These are phyloP conservation scores for Rhizopogon salebrosus DNA, from an alignment of 768 basidiomycete species.

Conservation along the genomic window DNA sequence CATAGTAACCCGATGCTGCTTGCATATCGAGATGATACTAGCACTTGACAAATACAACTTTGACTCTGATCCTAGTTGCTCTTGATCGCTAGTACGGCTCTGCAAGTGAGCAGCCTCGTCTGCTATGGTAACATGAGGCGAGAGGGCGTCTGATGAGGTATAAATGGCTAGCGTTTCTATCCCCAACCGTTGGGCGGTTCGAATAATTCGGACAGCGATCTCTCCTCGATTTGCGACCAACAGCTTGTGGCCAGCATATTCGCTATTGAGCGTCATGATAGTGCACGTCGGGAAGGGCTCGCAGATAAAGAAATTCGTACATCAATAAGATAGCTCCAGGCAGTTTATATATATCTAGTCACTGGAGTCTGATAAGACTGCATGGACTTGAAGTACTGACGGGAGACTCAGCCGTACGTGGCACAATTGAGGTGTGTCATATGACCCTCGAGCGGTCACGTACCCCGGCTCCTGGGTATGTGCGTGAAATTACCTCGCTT, in stretches of 20 bases:
- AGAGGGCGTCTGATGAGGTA: constrained; percentile 50
- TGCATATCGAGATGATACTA: constrained; percentile 39
- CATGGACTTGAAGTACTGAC: no score
- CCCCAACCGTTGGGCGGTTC: constrained; percentile 47
- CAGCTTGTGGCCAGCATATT: constrained; percentile 38
- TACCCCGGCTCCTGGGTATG: no score
- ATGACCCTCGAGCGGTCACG: no score
- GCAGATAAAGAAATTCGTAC: no score
- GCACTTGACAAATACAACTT: constrained; percentile 36
- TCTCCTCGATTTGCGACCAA: constrained; percentile 72
- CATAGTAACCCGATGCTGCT: constrained; percentile 37
- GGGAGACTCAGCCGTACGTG: no score
- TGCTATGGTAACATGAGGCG: constrained; percentile 54
- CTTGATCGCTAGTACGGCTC: neutral
- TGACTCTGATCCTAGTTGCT: constrained; percentile 31
- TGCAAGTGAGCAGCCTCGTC: constrained; percentile 42
- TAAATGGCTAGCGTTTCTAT: constrained; percentile 56
- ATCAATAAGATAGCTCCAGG: no score
- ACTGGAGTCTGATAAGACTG: neutral
- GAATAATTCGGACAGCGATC: constrained; percentile 61
- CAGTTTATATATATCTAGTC: neutral
- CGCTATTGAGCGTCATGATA: constrained; percentile 8
- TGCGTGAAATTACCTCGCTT: no score
- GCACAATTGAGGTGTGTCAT: no score
- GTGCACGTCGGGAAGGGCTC: neutral